Conservation (phyloP, 345 rosid species). For the Sisymbrium altissimum region DNA sequence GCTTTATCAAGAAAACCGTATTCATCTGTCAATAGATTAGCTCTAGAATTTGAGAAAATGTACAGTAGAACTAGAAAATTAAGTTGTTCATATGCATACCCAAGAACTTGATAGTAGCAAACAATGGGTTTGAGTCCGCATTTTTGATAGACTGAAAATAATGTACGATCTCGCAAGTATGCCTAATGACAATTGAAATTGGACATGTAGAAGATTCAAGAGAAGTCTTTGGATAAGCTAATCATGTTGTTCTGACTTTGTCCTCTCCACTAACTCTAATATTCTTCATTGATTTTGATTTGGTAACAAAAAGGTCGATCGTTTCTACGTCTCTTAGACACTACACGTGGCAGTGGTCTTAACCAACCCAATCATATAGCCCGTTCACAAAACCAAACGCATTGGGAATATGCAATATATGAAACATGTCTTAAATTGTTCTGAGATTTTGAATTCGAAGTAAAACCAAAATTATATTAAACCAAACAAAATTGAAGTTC, state of each 20-base stretch:
- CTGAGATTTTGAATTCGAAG: not conserved
- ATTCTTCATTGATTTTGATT: not conserved
- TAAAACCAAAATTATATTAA: not conserved
- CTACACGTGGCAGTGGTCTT: not conserved
- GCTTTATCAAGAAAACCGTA: too few species aligned
- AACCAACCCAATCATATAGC: not conserved
- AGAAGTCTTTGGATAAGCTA: not conserved
- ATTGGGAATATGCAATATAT: not conserved
- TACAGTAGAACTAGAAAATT: too few species aligned
- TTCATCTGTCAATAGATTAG: too few species aligned
- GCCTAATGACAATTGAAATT: not conserved
- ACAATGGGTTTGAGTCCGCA: too few species aligned
- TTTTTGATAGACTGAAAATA: too few species aligned
- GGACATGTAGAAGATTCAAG: not conserved
- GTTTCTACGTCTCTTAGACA: slow-evolving; percentile 4
- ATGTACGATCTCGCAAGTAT: not conserved
- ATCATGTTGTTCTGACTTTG: not conserved
- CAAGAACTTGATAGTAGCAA: too few species aligned
- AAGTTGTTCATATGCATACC: too few species aligned
- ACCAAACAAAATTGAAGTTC: slow-evolving; percentile 19
- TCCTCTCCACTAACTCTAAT: not conserved
- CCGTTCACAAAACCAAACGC: not conserved
- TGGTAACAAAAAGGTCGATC: not conserved
- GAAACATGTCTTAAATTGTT: not conserved
- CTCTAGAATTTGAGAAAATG: too few species aligned